These are phyloP conservation scores for Plasmodium malariae DNA, from an alignment of 169 alveolate genomes.

Conservation along the genomic window DNA sequence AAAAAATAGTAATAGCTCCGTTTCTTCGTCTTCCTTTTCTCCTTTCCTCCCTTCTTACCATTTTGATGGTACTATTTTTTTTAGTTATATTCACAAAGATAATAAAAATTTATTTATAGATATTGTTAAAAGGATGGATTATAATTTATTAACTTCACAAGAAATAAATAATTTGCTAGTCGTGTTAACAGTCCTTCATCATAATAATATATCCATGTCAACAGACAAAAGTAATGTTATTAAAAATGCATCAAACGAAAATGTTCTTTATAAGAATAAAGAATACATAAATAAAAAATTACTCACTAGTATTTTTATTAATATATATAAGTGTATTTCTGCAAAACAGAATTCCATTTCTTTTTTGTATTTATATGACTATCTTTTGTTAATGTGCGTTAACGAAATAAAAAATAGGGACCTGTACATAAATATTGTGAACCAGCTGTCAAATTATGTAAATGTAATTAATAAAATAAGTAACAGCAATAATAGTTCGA, in stretches of 20 bases:
- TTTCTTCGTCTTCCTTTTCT: no score
- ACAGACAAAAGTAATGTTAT: slow-evolving; percentile 28
- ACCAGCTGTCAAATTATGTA: slow-evolving; percentile 28
- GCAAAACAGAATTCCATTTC: slow-evolving; percentile 45
- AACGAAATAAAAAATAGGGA: slow-evolving; percentile 54
- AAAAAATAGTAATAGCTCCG: no score
- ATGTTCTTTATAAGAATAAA: slow-evolving; percentile 27
- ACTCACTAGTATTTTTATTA: slow-evolving; percentile 20
- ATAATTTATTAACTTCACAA: slow-evolving; percentile 19
- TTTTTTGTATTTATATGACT: slow-evolving; percentile 54
- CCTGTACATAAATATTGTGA: slow-evolving; percentile 15
- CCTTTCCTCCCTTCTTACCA: no score
- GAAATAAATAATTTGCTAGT: slow-evolving; percentile 49
- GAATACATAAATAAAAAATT: slow-evolving; percentile 64
- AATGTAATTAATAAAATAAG: slow-evolving; percentile 51
- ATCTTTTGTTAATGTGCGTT: slow-evolving; percentile 34
- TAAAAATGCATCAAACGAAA: not conserved
- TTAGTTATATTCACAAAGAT: slow-evolving; percentile 9
- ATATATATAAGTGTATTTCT: slow-evolving; percentile 13
- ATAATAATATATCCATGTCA: slow-evolving; percentile 49
- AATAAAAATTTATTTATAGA: slow-evolving; percentile 41
- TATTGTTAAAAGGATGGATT: slow-evolving; percentile 26
- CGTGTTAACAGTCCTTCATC: slow-evolving; percentile 42
- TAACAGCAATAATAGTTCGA: slow-evolving; percentile 13
- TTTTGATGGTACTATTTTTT: slow-evolving; percentile 17